Evolutionary conservation across 176 grass and related monocot species (phyloP), one percentile per base, ranked within the genome.

Genomic region (Eremochloa ophiuroides): DNA sequence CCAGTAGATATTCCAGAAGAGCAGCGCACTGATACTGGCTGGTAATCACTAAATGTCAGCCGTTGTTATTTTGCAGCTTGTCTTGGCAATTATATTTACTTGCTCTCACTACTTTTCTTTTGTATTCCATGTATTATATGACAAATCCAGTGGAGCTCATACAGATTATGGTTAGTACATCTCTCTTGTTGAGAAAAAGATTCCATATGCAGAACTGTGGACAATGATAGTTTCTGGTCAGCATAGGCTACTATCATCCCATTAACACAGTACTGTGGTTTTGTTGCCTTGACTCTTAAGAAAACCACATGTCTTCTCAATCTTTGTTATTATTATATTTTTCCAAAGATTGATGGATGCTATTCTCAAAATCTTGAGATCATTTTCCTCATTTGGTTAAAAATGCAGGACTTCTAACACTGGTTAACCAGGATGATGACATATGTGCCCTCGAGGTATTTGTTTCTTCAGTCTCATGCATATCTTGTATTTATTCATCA

Each of bases 391-490:
- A 71, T 75, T 89, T 44, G 30, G 33, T 73, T 77, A 29, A 73
- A 68, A 68, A 27, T 77, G 60, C 82, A 98, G 95, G 95, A 10
- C 62, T 98, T 77, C 75, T 98, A 62, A 98, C 95, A 74, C 62
- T 98, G 56, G 92, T 98, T 72, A 98, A 95, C 69, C 95, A 98
- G 86, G 95, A 98, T 76, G 88, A 95, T 78, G 86, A 86, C 58
- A 88, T 98, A 10, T 85, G 83, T 85, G 95, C 95, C 25, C 95
- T 98, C 89, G 86, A 98, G 90, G 95, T 98, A 84, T 23, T 80
- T 84, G 17, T 87, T 83, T 78, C 42, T 41, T 66, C 47, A 80
- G 1, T 30, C 17, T 38, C 20, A 48, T 39, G 56, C 27, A 50
- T 37, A 67, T 73, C 8, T 33, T 71, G 20, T 69, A 80, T 60